These are phyloP conservation scores for Tylopilus vinaceipallidus DNA, from an alignment of 768 basidiomycete species.

Conservation along the genomic window DNA sequence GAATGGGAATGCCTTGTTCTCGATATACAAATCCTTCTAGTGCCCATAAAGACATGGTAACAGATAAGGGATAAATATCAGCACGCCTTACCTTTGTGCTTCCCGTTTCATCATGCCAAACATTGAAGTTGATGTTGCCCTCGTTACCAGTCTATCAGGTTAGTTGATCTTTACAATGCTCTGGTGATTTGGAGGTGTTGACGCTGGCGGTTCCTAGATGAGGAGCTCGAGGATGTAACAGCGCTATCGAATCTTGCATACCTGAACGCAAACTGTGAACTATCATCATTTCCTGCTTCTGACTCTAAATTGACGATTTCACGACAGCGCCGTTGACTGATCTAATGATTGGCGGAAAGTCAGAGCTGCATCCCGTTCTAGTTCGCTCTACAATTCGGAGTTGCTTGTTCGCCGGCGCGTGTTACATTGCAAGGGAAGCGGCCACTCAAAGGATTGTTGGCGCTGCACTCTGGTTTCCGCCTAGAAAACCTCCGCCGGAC, in stretches of 20 bases:
- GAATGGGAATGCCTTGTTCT: too few relatives aligned
- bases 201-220: not conserved
- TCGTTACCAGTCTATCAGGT: constrained; percentile 1
- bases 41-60: not conserved
- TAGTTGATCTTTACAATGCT: not conserved
- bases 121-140: not conserved
- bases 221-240: not conserved
- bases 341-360: constrained; percentile 1
- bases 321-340: not conserved
- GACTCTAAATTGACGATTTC: not conserved
- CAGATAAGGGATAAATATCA: not conserved
- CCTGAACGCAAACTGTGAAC: not conserved
- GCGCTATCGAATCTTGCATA: not conserved
- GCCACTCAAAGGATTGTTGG: constrained; percentile 1
- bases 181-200: too few relatives aligned
- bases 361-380: constrained; percentile 1
- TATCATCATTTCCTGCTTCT: not conserved
- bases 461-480: constrained; percentile 4
- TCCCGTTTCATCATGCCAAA: not conserved
- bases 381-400: not conserved
- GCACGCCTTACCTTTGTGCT: too few relatives aligned
- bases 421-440: constrained; percentile 1
- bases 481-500: not conserved
- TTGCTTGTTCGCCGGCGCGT: constrained; percentile 4
- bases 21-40: too few relatives aligned